Evolutionary conservation across 805 yeast species (phyloP).

Genomic region (Sugiyamaella americana): DNA sequence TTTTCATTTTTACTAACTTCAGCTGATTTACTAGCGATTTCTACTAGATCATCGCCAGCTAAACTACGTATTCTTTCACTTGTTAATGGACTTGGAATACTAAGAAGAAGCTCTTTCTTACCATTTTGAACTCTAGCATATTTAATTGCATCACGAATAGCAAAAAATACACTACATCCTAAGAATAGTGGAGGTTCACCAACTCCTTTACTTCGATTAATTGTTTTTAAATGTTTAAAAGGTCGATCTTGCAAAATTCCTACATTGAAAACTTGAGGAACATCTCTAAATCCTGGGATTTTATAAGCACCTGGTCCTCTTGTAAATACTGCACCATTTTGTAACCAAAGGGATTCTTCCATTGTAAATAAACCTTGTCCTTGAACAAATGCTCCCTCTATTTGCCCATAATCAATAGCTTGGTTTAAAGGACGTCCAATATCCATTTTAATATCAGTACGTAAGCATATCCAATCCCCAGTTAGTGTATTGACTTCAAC

Average conservation of each 20-base stretch:
- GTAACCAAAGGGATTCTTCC: slow-evolving; percentile 44
- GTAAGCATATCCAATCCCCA: slow-evolving; percentile 42
- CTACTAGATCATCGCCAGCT: slow-evolving; percentile 35
- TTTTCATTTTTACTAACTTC: slow-evolving; percentile 4
- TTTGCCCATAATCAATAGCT: slow-evolving; percentile 47
- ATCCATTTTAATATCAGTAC: slow-evolving; percentile 44
- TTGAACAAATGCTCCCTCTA: slow-evolving; percentile 46
- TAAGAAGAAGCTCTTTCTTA: slow-evolving; percentile 6
- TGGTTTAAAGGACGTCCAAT: slow-evolving; percentile 44
- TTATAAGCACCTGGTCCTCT: slow-evolving; percentile 47
- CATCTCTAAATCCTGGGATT: slow-evolving; percentile 45
- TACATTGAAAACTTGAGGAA: slow-evolving; percentile 42
- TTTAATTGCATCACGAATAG: slow-evolving; percentile 39
- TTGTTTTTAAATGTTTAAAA: slow-evolving; percentile 40
- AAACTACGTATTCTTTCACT: slow-evolving; percentile 39
- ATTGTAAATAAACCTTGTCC: slow-evolving; percentile 46
- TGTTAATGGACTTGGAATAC: slow-evolving; percentile 38
- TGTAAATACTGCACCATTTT: slow-evolving; percentile 39
- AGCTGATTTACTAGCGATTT: slow-evolving; percentile 17
- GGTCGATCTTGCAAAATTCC: slow-evolving; percentile 37
- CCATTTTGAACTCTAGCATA: slow-evolving; percentile 35
- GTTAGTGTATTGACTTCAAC: slow-evolving; percentile 45
- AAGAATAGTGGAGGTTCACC: slow-evolving; percentile 48
- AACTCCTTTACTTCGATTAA: slow-evolving; percentile 42
- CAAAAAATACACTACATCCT: slow-evolving; percentile 40